Conservation (phyloP, 768 basidiomycete species). For the Podaxis pistillaris region DNA sequence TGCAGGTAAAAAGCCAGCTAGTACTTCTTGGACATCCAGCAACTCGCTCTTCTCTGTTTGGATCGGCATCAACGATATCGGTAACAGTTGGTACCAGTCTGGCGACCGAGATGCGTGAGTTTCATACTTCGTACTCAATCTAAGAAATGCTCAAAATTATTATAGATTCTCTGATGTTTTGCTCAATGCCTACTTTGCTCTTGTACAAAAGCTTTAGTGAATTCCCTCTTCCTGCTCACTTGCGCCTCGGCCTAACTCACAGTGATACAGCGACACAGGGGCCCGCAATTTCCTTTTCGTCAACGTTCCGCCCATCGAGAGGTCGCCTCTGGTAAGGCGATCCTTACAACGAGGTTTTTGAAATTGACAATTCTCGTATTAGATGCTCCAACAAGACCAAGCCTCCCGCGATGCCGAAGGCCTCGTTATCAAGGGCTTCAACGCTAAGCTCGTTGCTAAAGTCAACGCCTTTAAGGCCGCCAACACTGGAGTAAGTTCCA, state of each 20-base stretch:
- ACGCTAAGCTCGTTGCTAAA: slow-evolving; percentile 43
- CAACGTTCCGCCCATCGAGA: slow-evolving; percentile 41
- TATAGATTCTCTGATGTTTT: slow-evolving; percentile 39
- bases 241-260: neutral
- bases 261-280: slow-evolving; percentile 40
- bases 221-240: neutral
- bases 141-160: neutral
- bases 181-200: slow-evolving; percentile 17
- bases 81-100: slow-evolving; percentile 45
- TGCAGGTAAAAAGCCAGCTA: slow-evolving; percentile 45
- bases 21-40: slow-evolving; percentile 52
- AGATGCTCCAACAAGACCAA: slow-evolving; percentile 49
- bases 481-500: slow-evolving; percentile 42
- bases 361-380: neutral
- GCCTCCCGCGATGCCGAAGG: slow-evolving; percentile 39
- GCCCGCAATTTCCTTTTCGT: slow-evolving; percentile 56
- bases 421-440: slow-evolving; percentile 49
- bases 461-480: slow-evolving; percentile 39
- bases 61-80: slow-evolving; percentile 74
- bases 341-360: neutral
- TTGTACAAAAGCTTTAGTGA: slow-evolving; percentile 31
- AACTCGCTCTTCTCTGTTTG: slow-evolving; percentile 66
- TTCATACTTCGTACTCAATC: neutral
- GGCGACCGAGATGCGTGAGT: slow-evolving; percentile 52
- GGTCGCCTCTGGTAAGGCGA: slow-evolving; percentile 37